These are phyloP conservation scores for Paramecium bursaria DNA, from an alignment of 73 alveolate genomes.

Conservation along the genomic window DNA sequence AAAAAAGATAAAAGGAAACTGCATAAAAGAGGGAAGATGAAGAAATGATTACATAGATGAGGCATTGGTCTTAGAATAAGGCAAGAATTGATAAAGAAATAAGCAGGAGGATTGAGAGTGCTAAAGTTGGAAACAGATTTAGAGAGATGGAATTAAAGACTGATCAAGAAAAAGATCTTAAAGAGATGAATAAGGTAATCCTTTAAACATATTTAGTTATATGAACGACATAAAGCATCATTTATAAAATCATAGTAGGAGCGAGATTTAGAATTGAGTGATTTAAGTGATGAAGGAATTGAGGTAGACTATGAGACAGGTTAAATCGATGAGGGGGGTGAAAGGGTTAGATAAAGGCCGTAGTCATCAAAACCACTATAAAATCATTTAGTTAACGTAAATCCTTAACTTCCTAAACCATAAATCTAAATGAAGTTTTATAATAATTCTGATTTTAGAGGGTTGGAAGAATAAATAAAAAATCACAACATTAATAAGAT, in stretches of 20 bases:
- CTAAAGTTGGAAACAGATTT: slow-evolving; percentile 44
- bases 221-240: slow-evolving; percentile 3
- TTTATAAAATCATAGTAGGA: neutral
- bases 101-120: slow-evolving; percentile 54
- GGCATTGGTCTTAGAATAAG: slow-evolving; percentile 43
- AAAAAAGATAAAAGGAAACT: slow-evolving; percentile 11
- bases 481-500: slow-evolving; percentile 15
- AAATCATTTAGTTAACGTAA: neutral
- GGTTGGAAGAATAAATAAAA: neutral
- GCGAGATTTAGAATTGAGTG: slow-evolving; percentile 35
- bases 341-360: slow-evolving; percentile 19
- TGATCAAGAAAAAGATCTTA: slow-evolving; percentile 20
- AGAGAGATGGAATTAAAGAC: slow-evolving; percentile 39
- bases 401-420: neutral
- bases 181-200: slow-evolving; percentile 32
- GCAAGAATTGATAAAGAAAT: slow-evolving; percentile 55
- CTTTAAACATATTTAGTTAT: neutral
- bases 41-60: slow-evolving; percentile 43
- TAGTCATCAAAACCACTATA: neutral
- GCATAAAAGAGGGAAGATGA: slow-evolving; percentile 48
- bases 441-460: slow-evolving; percentile 53
- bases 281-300: slow-evolving; percentile 25
- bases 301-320: slow-evolving; percentile 48
- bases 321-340: slow-evolving; percentile 23
- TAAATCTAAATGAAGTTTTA: neutral